Conservation (phyloP, 1,284 basidiomycete species). For the Leccinum subatratum region DNA sequence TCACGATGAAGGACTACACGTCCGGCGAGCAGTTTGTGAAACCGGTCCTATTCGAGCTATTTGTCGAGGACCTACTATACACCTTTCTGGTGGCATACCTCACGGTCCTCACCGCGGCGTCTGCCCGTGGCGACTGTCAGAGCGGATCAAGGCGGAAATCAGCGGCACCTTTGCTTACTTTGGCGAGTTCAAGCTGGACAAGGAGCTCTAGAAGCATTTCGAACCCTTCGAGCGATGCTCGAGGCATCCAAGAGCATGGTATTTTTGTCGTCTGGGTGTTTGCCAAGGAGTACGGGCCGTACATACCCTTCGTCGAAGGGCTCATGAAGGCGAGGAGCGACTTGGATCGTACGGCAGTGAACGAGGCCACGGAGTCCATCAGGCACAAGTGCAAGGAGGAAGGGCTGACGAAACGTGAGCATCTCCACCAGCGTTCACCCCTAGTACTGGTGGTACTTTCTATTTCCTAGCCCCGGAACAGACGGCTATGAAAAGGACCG, state of each 20-base stretch:
- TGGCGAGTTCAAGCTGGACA: no score
- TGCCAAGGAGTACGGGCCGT: slow-evolving; percentile 93
- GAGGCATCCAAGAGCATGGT: slow-evolving; percentile 90
- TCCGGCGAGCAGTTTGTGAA: no score
- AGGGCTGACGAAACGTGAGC: slow-evolving; percentile 75
- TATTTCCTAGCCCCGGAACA: slow-evolving; percentile 58
- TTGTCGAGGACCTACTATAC: no score
- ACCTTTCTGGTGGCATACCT: no score
- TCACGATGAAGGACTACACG: no score
- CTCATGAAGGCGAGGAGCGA: slow-evolving; percentile 88
- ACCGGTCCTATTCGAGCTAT: no score
- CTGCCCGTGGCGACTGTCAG: no score
- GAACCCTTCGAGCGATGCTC: slow-evolving; percentile 86
- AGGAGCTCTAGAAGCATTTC: slow-evolving; percentile 80
- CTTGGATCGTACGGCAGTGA: slow-evolving; percentile 81
- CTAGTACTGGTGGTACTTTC: slow-evolving; percentile 5
- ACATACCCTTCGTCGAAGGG: slow-evolving; percentile 85
- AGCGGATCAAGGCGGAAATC: no score
- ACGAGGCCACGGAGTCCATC: slow-evolving; percentile 91
- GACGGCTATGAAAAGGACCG: slow-evolving; percentile 72
- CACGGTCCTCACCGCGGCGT: no score
- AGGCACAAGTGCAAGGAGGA: slow-evolving; percentile 91
- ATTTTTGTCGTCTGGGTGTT: slow-evolving; percentile 93
- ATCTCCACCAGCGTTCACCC: background rate
- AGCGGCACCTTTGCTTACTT: no score